Base-by-base conservation (phyloP, 2,329 filamentous ascomycete species). In the Periconia digitata region DNA sequence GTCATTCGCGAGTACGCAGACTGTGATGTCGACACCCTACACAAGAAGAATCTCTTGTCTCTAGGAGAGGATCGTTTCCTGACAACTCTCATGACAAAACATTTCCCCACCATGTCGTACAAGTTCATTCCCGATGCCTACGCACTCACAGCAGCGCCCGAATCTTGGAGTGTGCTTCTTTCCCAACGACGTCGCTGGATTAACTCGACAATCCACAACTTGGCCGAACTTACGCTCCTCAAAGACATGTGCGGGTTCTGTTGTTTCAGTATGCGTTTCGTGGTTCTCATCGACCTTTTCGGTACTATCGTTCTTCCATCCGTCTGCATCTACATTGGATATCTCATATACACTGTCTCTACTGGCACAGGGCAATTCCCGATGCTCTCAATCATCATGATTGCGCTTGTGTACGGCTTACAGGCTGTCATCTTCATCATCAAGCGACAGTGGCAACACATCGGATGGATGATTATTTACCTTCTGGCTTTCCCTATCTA, bases 391-490 rank as follows among this genome's bases (percentile, higher is more conserved):
- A 85, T 99, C 56, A 80, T 89, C 66, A 92, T 99, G 80, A 74
- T 99, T 69, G 92, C 86, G 18, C 90, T 84, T 50, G 90, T 96
- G 15, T 99, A 99, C 65, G 94, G 94, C 80, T 84, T 99, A 3
- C 94, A 99, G 69, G 92, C 92, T 2, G 75, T 97, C 51, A 95
- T 99, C 64, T 99, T 99, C 76, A 91, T 97, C 60, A 79, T 97
- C 62, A 96, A 96, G 78, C 83, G 94, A 44, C 90, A 97, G 73
- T 99, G 94, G 94, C 92, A 99, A 71, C 92, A 97, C 68, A 84
- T 99, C 52, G 94, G 94, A 59, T 99, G 94, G 94, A 97, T 99
- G 92, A 87, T 99, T 58, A 97, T 99, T 68, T 99, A 99, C 75
- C 81, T 99, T 54, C 61, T 95, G n/a, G 94, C 94, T 2, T 96